Evolutionary conservation across 2,329 filamentous ascomycete species (phyloP), one percentile per base, ranked within the genome.

Genomic region (Fonsecaea monophora): DNA sequence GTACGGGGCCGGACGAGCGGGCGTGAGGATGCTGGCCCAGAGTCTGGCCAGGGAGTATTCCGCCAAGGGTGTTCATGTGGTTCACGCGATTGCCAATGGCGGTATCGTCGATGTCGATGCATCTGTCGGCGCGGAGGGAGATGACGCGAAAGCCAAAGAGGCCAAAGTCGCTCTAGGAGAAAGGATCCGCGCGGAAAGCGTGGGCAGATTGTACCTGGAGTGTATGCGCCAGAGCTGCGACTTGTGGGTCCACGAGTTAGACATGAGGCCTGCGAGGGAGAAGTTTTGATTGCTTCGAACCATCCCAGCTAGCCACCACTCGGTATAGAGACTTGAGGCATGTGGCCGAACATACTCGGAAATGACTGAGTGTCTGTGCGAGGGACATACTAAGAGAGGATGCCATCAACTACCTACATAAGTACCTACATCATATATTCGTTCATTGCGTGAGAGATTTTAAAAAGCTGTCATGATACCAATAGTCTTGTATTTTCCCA

Each of bases 81-180:
- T 84, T n/a, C 86, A 88, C 75, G 81, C 85, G 2, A 85, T 88
- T 67, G 84, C 83, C 0, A 87, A 87, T 72, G 85, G 84, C 0
- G 76, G 74, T 0, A 87, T 71, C 48, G 62, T 60, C 25, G 68
- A 70, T 45, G 53, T 63, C 25, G 64, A 69, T 35, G 5, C 56
- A 10, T 40, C 63, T 18, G 61, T 37, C 12, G 55, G 15, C 2
- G n/a, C 15, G 1, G 45, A 13, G 2, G 64, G 40, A 13, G 62
- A 34, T 7, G 85, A 87, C 72, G 82, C 82, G 62, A 77, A 84
- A 34, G 80, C 79, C 0, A 80, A 84, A 62, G 81, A 82, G 32
- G 80, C 79, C 0, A 81, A 84, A 62, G 82, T 82, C 34, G 80
- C 81, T 50, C 77, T 77, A 70, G 85, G 85, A 2, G 85, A 85